Base-by-base conservation (phyloP, 495 filamentous ascomycete species). In the Aspergillus coremiiformis region DNA sequence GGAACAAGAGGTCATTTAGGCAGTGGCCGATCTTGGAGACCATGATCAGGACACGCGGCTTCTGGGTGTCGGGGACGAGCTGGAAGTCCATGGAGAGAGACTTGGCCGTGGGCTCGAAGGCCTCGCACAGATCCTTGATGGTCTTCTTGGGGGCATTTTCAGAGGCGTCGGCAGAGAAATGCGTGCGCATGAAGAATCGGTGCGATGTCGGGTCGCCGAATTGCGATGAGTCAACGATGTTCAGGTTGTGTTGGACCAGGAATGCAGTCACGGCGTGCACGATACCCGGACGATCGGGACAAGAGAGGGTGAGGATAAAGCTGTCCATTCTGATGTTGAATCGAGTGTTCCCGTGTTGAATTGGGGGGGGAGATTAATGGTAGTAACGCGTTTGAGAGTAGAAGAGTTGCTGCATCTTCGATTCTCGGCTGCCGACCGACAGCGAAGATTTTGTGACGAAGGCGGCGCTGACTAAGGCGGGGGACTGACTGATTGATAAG, bases 21-120 rank as follows among this genome's bases (percentile, higher is more conserved):
- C 85, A 89, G 70, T 88, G 84, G 37, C 85, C 85, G 60, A 85
- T 87, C 71, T 89, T 89, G 49, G 82, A 85, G 54, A 88, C 84
- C 84, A 89, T 87, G 74, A 89, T 86, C 62, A 89, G 73, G 51
- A 87, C 80, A 49, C 79, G 76, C 21, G 81, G 78, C 66, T 86
- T 87, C 59, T 80, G 70, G 41, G 76, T 66, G 20, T 78, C 75
- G 26, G 80, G 75, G 53, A 78, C 70, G 60, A 89, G 75, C 51
- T 81, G 71, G 69, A 83, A 88, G 55, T 78, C 66, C 78, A 85
- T 79, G 39, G 66, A 54, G 66, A 84, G 76, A 21, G 78, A 68
- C 42, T 70, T 49, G 4, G 82, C 82, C 14, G 84, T 79, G 48
- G 73, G 56, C 26, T 69, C 61, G 52, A 88, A 84, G 20, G 70